phyloP scores from a whole-genome alignment of 2,329 filamentous ascomycete species.

The Trichocomaceae sp. region DNA sequence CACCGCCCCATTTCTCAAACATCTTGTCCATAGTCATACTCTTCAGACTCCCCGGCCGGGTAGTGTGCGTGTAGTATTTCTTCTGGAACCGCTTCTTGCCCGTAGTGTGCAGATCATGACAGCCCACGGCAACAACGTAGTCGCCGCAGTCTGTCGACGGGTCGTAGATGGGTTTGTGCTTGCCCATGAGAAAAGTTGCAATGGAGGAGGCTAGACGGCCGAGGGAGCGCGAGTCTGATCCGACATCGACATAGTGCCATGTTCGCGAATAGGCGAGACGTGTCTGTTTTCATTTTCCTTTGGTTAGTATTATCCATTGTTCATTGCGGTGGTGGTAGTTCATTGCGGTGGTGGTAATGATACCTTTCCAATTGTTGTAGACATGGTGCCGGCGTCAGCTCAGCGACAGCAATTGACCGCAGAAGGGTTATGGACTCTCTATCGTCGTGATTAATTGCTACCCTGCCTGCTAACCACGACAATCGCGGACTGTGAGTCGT shows the following conservation, averaged over 20 bases:
- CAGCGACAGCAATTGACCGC: background rate
- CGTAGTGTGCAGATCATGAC: constrained; percentile 77
- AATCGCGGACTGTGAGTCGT: background rate
- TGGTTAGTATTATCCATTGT: background rate
- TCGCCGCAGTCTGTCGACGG: constrained; percentile 97
- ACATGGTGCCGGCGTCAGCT: constrained; percentile 27
- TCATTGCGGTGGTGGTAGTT: background rate
- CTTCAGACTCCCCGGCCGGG: constrained; percentile 77
- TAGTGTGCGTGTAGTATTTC: constrained; percentile 91
- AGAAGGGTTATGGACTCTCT: too few relatives aligned
- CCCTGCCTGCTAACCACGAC: background rate
- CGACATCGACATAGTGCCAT: constrained; percentile 85
- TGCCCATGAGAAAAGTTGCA: constrained; percentile 86
- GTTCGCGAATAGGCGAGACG: constrained; percentile 90
- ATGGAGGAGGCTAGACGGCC: constrained; percentile 85
- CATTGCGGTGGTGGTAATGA: background rate
- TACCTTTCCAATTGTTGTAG: constrained; percentile 42
- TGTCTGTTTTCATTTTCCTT: constrained; percentile 54
- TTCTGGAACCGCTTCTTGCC: constrained; percentile 92
- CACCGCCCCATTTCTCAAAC: constrained; percentile 89
- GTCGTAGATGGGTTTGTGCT: constrained; percentile 97
- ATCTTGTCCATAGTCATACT: constrained; percentile 90
- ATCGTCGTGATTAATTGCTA: too few relatives aligned
- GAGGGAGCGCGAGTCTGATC: constrained; percentile 66
- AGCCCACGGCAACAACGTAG: constrained; percentile 93